These are phyloP conservation scores for Cryptosporidium sp. DNA, from an alignment of 169 alveolate species.

Conservation along the genomic window DNA sequence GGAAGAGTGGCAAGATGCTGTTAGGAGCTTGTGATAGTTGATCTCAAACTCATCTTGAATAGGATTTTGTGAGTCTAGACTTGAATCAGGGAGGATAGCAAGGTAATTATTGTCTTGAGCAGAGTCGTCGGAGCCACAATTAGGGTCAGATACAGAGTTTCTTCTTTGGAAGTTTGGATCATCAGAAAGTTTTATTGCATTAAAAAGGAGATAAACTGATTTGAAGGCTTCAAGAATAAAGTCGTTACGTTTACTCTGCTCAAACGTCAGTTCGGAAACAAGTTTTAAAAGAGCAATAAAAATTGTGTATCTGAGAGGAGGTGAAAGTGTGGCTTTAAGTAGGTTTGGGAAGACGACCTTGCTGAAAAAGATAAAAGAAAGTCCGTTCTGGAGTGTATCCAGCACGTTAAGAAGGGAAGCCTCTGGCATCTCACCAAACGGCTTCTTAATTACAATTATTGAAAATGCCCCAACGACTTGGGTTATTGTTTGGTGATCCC, in stretches of 20 bases:
- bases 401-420: constrained; percentile 20
- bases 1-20: constrained; percentile 20
- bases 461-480: constrained; percentile 61
- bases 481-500: constrained; percentile 25
- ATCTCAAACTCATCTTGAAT: constrained; percentile 68
- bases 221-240: constrained; percentile 61
- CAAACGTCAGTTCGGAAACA: constrained; percentile 7
- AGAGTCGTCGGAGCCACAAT: background rate
- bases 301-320: constrained; percentile 37
- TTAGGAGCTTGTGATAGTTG: constrained; percentile 45
- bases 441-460: constrained; percentile 34
- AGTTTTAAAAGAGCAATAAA: constrained; percentile 37
- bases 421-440: constrained; percentile 13
- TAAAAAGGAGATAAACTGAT: constrained; percentile 15
- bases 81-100: constrained; percentile 1
- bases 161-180: constrained; percentile 41
- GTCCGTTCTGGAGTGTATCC: constrained; percentile 52
- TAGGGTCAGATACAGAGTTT: constrained; percentile 12
- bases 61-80: constrained; percentile 1
- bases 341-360: constrained; percentile 63
- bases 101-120: background rate
- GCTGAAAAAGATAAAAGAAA: constrained; percentile 41
- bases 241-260: background rate
- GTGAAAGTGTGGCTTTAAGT: constrained; percentile 60
- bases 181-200: constrained; percentile 18